Evolutionary conservation across 352 stramenopile species (phyloP).

Genomic region (Thraustotheca clavata): DNA sequence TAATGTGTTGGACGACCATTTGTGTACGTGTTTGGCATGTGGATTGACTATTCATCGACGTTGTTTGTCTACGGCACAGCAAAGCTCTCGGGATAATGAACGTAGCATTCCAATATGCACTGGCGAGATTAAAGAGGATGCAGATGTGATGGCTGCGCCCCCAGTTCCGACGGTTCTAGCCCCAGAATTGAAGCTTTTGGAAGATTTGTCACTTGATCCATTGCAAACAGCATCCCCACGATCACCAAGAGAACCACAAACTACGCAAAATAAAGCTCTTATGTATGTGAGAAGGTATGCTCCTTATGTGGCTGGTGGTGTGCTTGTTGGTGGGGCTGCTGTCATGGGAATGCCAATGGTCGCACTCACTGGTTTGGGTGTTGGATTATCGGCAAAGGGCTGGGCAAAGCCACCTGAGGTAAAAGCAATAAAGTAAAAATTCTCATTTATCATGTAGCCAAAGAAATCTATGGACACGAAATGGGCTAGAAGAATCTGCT

Average conservation of each 20-base stretch:
- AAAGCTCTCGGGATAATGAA: not conserved
- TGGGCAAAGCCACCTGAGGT: not conserved
- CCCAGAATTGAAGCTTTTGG: not conserved
- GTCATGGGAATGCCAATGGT: constrained; percentile 12
- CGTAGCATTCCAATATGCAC: not conserved
- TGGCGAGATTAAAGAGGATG: too few species aligned
- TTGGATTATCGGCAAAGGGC: constrained; percentile 1
- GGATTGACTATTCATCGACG: not conserved
- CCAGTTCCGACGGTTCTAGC: not conserved
- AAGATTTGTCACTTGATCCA: constrained; percentile 6
- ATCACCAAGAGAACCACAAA: not conserved
- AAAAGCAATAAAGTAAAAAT: not conserved
- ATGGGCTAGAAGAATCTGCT: constrained; percentile 14
- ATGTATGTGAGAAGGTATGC: constrained; percentile 9
- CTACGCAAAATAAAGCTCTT: not conserved
- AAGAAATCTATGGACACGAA: not conserved
- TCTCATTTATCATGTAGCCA: not conserved
- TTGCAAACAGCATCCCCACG: not conserved
- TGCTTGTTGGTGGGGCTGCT: constrained; percentile 11
- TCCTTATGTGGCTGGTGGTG: constrained; percentile 11
- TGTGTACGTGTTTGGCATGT: constrained; percentile 1
- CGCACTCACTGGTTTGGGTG: constrained; percentile 10
- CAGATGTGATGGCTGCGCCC: not conserved
- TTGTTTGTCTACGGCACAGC: not conserved
- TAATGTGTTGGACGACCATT: not conserved